phyloP scores from a whole-genome alignment of 1,284 basidiomycete species.

The Ganoderma resinaceum region DNA sequence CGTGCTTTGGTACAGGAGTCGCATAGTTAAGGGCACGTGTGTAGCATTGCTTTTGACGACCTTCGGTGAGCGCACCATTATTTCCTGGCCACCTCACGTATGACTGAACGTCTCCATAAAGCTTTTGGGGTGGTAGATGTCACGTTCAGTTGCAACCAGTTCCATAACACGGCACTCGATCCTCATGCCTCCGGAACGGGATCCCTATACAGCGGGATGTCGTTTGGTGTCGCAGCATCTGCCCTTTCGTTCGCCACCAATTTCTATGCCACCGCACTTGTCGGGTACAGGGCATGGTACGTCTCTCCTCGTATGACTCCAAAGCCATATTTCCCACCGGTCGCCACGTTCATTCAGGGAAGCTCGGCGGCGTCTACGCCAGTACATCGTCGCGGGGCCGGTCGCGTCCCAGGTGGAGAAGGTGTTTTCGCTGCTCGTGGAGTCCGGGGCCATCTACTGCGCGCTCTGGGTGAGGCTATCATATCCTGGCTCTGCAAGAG shows the following conservation, averaged over 20 bases:
- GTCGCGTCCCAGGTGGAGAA: background rate
- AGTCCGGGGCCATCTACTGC: background rate
- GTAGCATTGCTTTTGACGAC: background rate
- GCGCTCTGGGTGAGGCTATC: background rate
- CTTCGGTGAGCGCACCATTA: background rate
- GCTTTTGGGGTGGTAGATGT: background rate
- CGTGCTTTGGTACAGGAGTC: background rate
- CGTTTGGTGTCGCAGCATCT: background rate
- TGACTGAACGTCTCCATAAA: background rate
- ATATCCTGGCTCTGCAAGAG: background rate
- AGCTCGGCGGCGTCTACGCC: background rate
- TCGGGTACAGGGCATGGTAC: slow-evolving; percentile 1
- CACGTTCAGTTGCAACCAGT: background rate
- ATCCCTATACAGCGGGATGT: background rate
- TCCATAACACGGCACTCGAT: background rate
- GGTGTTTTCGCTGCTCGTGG: background rate
- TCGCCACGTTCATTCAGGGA: background rate
- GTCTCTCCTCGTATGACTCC: background rate
- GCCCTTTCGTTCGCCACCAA: background rate
- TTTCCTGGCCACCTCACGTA: background rate
- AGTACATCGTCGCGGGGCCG: background rate
- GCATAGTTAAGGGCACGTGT: background rate
- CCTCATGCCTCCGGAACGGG: background rate
- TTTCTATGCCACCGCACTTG: background rate
- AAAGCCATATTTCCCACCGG: background rate